phyloP scores from a whole-genome alignment of 768 basidiomycete genomes.

The Trametes punicea region DNA sequence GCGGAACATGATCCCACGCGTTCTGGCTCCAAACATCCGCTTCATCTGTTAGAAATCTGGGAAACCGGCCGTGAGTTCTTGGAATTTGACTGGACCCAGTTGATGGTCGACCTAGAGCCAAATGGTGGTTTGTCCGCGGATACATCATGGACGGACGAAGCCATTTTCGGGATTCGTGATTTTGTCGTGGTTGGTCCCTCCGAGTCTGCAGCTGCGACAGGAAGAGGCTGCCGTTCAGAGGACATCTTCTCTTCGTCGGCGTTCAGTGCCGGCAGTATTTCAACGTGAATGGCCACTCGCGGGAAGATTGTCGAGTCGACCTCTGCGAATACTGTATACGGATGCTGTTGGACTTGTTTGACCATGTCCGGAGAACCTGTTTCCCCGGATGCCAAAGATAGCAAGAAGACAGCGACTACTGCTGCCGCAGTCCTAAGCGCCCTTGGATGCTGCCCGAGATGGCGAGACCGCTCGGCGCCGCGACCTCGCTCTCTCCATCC shows the following conservation, averaged over 20 bases:
- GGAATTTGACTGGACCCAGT: conserved; percentile 13
- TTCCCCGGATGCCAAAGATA: conserved; percentile 9
- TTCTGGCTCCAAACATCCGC: conserved; percentile 82
- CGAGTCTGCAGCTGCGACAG: not conserved
- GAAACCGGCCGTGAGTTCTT: not conserved
- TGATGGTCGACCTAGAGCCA: conserved; percentile 54
- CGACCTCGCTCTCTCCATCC: not conserved
- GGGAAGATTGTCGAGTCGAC: not conserved
- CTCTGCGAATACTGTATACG: not conserved
- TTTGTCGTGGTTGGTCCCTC: not conserved
- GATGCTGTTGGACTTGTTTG: not conserved
- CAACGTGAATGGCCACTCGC: no score
- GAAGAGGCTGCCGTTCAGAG: not conserved
- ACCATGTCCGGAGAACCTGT: not conserved
- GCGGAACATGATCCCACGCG: conserved; percentile 89
- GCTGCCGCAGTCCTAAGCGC: not conserved
- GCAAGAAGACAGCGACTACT: not conserved
- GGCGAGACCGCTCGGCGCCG: not conserved
- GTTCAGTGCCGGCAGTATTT: no score
- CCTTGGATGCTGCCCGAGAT: not conserved
- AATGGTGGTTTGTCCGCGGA: conserved; percentile 57
- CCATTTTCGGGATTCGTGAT: conserved; percentile 19
- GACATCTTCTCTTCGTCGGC: not conserved
- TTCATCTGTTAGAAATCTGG: conserved; percentile 66
- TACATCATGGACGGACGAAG: conserved; percentile 68